phyloP scores from a whole-genome alignment of 2,329 filamentous ascomycete species.

The Escovopsis sp. region DNA sequence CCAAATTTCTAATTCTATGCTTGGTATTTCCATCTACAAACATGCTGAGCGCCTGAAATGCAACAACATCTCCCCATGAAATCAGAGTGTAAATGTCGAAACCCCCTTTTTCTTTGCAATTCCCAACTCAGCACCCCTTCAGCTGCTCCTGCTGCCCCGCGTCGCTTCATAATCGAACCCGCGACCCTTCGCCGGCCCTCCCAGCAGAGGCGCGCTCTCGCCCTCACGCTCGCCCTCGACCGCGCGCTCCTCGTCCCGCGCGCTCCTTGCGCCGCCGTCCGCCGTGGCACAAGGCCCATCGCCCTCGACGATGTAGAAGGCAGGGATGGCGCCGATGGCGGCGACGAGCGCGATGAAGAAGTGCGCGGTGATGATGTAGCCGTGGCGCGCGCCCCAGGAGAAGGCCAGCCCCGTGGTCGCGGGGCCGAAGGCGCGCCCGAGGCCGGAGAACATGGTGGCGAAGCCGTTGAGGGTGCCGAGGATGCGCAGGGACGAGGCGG shows the following conservation, averaged over 20 bases:
- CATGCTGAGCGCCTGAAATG: no score
- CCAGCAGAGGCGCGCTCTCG: slow-evolving; percentile 8
- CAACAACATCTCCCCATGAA: no score
- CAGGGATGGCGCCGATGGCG: slow-evolving; percentile 51
- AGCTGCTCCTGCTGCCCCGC: no score
- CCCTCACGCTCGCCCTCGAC: slow-evolving; percentile 11
- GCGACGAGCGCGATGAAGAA: slow-evolving; percentile 58
- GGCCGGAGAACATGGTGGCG: slow-evolving; percentile 65
- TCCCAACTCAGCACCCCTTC: no score
- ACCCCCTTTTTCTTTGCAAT: no score
- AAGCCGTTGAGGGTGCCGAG: slow-evolving; percentile 86
- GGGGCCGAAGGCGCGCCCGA: slow-evolving; percentile 70
- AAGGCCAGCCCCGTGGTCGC: slow-evolving; percentile 60
- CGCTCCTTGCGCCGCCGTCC: slow-evolving; percentile 20
- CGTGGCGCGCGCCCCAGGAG: slow-evolving; percentile 57
- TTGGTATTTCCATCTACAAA: no score
- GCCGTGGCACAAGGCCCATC: slow-evolving; percentile 41
- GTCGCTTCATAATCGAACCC: no score
- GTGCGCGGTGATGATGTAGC: slow-evolving; percentile 69
- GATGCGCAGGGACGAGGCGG: slow-evolving; percentile 54
- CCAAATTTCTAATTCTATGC: no score
- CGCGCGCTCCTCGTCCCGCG: slow-evolving; percentile 9
- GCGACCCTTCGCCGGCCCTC: no score
- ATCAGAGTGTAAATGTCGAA: no score
- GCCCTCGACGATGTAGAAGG: slow-evolving; percentile 60